Percentiles rank a stretch among this genome's conserved stretches.
These are phyloP conservation scores for Coccomyxa subellipsoidea DNA, from an alignment of 163 green algal species.

Conservation along the genomic window DNA sequence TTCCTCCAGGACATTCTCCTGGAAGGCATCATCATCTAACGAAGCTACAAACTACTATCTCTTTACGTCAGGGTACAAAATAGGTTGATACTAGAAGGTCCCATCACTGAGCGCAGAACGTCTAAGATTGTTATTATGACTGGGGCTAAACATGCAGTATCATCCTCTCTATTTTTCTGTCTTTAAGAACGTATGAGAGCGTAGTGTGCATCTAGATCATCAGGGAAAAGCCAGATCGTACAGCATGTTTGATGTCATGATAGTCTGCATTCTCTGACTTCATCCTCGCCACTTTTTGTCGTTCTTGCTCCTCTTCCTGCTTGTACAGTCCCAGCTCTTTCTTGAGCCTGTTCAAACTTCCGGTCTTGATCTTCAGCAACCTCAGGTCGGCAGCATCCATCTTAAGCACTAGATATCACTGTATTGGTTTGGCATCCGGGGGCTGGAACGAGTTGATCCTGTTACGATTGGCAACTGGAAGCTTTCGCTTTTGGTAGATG, in stretches of 20 bases:
- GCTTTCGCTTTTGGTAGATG: background rate
- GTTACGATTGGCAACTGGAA: background rate
- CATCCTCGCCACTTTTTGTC: constrained; percentile 67
- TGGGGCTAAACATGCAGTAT: background rate
- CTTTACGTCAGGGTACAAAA: no score
- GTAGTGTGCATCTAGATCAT: no score
- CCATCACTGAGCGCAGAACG: no score
- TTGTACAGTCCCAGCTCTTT: constrained; percentile 87
- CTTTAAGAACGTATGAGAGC: background rate
- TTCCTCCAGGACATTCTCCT: constrained; percentile 90
- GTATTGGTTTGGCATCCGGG: background rate
- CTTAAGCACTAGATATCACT: background rate
- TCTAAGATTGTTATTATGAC: no score
- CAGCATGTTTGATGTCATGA: constrained; percentile 84
- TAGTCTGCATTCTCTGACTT: constrained; percentile 59
- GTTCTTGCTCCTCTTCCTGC: constrained; percentile 72
- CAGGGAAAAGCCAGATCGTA: constrained; percentile 31
- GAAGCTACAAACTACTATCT: no score
- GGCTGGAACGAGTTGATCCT: background rate
- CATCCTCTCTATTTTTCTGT: background rate
- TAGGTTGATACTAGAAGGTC: no score
- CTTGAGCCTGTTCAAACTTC: constrained; percentile 64
- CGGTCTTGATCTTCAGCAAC: constrained; percentile 80
- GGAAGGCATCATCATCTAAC: constrained; percentile 5
- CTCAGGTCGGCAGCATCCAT: constrained; percentile 43